Base-by-base conservation (phyloP, 768 basidiomycete genomes). In the Leucosporidium yakuticum region DNA sequence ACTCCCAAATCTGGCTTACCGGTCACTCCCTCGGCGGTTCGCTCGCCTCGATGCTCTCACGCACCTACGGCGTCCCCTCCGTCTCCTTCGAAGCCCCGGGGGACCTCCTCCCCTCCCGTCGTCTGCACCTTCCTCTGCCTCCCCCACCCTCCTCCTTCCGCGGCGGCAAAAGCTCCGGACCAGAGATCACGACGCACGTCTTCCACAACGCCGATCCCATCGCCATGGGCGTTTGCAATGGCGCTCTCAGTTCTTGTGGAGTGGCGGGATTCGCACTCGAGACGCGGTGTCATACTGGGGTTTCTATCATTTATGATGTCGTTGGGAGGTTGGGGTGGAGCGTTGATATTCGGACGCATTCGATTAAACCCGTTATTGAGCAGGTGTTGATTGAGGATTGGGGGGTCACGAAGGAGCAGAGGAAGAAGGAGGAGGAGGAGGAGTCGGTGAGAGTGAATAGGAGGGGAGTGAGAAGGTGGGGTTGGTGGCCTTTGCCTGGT, bases 171-270 rank as follows among this genome's bases (percentile, higher is more conserved):
- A 12, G 34, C 34, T 8, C 39, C 39, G 39, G 39, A 12, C 39
- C 39, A 44, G 39, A 44, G 14, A 31, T 70, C 25, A 70, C 72
- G 51, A 92, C 88, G 0, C 91, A 97, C 75, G 82, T 97, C 12
- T 95, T 89, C 75, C 88, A 97, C 76, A 97, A 89, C 1, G 94
- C 88, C 27, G 95, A 98, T 81, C 94, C 94, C 0, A 90, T 97
- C 47, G 85, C 94, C 4, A 89, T 89, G 44, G 90, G 89, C 1
- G 83, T 83, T 0, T 93, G 91, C 75, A 92, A 81, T 19, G 91
- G 91, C 19, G 81, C 88, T 1, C 81, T 83, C 14, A 93, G 89
- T 0, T 79, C 84, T 0, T 99, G 95, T 77, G 85, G 87, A 21
- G 83, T 90, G 44, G 91, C 81, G 0, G 94, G 95, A 1, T 94